Evolutionary conservation across 169 alveolate species (phyloP).

Genomic region (Eimeria mitis): DNA sequence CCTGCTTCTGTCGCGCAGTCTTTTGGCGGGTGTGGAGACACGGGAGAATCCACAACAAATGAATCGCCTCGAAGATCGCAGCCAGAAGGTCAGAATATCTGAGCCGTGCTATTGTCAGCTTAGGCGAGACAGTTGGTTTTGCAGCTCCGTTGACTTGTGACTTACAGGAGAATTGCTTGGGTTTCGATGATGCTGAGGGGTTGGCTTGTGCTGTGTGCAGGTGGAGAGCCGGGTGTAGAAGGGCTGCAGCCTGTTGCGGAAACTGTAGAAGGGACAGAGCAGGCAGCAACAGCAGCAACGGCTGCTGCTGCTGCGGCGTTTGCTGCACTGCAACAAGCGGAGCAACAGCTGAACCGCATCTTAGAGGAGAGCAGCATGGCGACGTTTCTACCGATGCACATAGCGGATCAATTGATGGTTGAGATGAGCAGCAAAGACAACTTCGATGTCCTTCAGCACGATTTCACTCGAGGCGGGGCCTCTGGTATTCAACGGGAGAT

Average conservation of each 20-base stretch:
- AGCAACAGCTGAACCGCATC: constrained; percentile 69
- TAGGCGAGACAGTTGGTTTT: no score
- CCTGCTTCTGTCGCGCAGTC: neutral
- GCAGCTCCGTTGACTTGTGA: neutral
- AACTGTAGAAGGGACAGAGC: constrained; percentile 13
- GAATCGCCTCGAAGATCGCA: constrained; percentile 20
- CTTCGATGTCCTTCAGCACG: neutral
- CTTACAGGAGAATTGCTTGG: neutral
- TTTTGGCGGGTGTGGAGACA: neutral
- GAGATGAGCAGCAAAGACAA: constrained; percentile 22
- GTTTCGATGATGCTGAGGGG: neutral
- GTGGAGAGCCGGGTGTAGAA: neutral
- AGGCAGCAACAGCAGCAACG: constrained; percentile 61
- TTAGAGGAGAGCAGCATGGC: constrained; percentile 56
- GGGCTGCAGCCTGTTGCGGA: neutral
- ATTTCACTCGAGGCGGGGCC: neutral
- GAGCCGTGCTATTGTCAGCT: neutral
- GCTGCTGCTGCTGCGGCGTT: constrained; percentile 73
- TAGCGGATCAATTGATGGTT: constrained; percentile 39
- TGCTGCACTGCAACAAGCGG: constrained; percentile 74
- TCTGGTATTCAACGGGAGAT: constrained; percentile 20
- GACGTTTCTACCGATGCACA: constrained; percentile 24
- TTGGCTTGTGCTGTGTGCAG: constrained; percentile 6
- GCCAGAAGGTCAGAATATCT: neutral
- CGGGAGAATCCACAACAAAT: constrained; percentile 20